Evolutionary conservation across 139 green algal genomes (phyloP), one percentile per base, ranked within the genome.

Genomic region (Ostreobium quekettii): DNA sequence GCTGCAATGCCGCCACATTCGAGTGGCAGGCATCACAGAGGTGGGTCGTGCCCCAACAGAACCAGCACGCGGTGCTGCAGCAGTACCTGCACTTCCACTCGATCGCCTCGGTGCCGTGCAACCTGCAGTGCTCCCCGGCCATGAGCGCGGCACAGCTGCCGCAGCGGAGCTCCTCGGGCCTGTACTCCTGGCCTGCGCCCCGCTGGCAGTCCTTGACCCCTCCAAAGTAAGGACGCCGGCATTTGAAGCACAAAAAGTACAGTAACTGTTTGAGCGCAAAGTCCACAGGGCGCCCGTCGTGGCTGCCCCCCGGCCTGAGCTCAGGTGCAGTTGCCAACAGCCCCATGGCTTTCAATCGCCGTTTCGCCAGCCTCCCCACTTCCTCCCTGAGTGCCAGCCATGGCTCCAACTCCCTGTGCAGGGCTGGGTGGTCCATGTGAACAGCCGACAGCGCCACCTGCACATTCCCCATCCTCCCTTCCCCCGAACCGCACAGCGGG

Each of bases 11-110:
- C n/a, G 29, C 15, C 53, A 26, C 19, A 24, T 24, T 26, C 46
- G 30, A 47, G 59, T 66, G 59, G 47, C 59, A 66, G 26, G 26
- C 7, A 42, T 66, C 30, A 66, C 59, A 66, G 8, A 66, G 26
- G 32, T 66, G 59, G 15, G 59, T 66, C 32, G 59, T 66, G 7
- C 59, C 59, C 59, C 59, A 66, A 42, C 59, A 66, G 47, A 66
- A 66, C 59, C 59, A 66, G 5, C 26, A 19, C 30, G 59, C 59
- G 7, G 47, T 33, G 30, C 32, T 47, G 30, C 59, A 66, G 59
- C 59, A 66, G 47, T 47, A 66, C 30, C 30, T 38, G 53, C 59
- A 66, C 19, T 66, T 66, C 59, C 59, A 66, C 32, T 66, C 59
- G 32, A 66, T 66, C 11, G 7, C 29, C 6, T 31, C 29, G 11